Conservation (phyloP, 179 eudicot genomes). For the Carnegiea gigantea region DNA sequence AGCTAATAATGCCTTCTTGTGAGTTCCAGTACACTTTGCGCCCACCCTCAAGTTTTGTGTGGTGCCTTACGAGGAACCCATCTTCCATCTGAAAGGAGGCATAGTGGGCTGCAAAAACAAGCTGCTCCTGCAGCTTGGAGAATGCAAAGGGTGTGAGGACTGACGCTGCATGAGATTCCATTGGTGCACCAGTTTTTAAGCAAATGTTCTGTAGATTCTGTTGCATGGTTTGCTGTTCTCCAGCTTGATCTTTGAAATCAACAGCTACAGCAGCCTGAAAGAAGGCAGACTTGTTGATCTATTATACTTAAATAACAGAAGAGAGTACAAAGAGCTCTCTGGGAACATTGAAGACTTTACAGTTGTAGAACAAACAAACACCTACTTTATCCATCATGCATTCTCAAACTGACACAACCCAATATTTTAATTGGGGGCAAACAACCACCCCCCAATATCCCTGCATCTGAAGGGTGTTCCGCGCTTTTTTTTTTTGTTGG, state of each 20-base stretch:
- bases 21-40: constrained; percentile 83
- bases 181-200: constrained; percentile 92
- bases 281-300: background rate
- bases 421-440: too few relatives aligned
- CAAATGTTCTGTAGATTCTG: constrained; percentile 88
- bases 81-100: constrained; percentile 85
- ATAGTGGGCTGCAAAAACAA: constrained; percentile 85
- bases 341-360: background rate
- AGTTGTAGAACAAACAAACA: background rate
- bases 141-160: constrained; percentile 90
- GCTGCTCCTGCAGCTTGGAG: constrained; percentile 90
- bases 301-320: background rate
- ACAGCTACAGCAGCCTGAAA: constrained; percentile 80
- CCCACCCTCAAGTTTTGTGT: constrained; percentile 82
- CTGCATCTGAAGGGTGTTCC: too few relatives aligned
- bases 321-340: background rate
- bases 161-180: constrained; percentile 94
- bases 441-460: too few relatives aligned
- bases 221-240: constrained; percentile 95
- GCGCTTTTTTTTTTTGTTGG: too few relatives aligned
- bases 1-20: constrained; percentile 66
- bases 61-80: constrained; percentile 78
- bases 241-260: constrained; percentile 90
- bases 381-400: background rate
- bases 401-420: background rate